Evolutionary conservation across 2,329 filamentous ascomycete genomes (phyloP).

Genomic region (Tolypocladium pustulatum): DNA sequence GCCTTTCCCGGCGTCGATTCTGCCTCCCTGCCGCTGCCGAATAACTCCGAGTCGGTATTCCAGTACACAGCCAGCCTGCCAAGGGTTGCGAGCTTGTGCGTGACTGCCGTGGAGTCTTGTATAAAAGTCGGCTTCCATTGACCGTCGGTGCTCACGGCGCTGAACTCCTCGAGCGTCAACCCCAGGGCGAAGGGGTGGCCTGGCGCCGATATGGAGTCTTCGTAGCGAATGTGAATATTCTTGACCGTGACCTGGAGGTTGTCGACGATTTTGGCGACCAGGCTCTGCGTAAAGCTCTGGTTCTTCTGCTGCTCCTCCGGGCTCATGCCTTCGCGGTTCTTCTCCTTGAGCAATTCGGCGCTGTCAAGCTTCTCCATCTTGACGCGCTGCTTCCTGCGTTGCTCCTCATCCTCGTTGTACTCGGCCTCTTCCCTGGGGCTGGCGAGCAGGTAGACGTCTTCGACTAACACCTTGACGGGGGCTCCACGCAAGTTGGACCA

Average conservation of each 20-base stretch:
- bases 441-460: constrained; percentile 92
- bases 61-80: constrained; percentile 91
- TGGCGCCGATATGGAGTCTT: constrained; percentile 90
- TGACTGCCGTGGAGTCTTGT: constrained; percentile 70
- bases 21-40: constrained; percentile 72
- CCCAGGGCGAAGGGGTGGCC: constrained; percentile 93
- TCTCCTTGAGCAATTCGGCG: constrained; percentile 86
- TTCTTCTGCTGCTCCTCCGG: constrained; percentile 94
- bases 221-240: constrained; percentile 97
- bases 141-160: constrained; percentile 88
- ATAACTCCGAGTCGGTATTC: constrained; percentile 84
- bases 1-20: constrained; percentile 34
- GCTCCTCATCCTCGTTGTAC: constrained; percentile 89
- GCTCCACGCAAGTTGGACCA: constrained; percentile 96
- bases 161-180: constrained; percentile 89
- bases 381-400: constrained; percentile 72
- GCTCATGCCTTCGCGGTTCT: constrained; percentile 84
- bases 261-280: constrained; percentile 94
- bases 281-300: constrained; percentile 91
- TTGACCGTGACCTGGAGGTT: constrained; percentile 96
- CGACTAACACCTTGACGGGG: constrained; percentile 87
- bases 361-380: constrained; percentile 99
- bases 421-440: constrained; percentile 92
- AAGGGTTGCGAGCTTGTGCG: constrained; percentile 87
- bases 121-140: constrained; percentile 96